Evolutionary conservation across 2,329 filamentous ascomycete species (phyloP).

Genomic region (Aspergillus unguis): DNA sequence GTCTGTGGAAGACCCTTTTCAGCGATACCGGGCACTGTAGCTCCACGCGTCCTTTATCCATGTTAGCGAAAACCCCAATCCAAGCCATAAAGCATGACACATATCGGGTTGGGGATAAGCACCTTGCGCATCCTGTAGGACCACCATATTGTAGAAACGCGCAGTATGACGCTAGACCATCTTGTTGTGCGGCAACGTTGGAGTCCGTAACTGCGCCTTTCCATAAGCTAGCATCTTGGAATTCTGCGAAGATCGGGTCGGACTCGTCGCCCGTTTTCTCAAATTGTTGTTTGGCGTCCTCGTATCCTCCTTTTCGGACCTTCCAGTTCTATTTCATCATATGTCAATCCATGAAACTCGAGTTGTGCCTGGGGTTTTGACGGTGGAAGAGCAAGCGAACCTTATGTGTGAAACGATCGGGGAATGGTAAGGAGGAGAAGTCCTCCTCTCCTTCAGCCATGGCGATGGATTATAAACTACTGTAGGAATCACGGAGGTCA

Average conservation of each 20-base stretch:
- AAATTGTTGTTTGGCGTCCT: constrained; percentile 86
- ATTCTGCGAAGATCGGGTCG: constrained; percentile 81
- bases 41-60: constrained; percentile 62
- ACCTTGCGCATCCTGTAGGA: constrained; percentile 70
- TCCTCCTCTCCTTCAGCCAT: constrained; percentile 46
- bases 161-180: constrained; percentile 82
- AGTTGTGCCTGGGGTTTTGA: background rate
- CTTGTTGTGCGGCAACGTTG: constrained; percentile 94
- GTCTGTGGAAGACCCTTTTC: constrained; percentile 91
- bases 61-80: background rate
- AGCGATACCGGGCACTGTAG: constrained; percentile 73
- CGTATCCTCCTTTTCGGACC: constrained; percentile 90
- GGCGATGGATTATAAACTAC: constrained; percentile 17
- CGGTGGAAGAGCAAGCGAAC: constrained; percentile 21
- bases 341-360: constrained; percentile 21
- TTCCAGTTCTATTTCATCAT: constrained; percentile 71
- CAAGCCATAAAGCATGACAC: background rate
- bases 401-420: constrained; percentile 45
- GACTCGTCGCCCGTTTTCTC: constrained; percentile 78
- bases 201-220: constrained; percentile 90
- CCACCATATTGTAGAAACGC: constrained; percentile 91
- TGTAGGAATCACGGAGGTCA: constrained; percentile 10
- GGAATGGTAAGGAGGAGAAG: constrained; percentile 42
- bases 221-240: constrained; percentile 82
- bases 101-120: constrained; percentile 13